Base-by-base conservation (phyloP, 2,329 filamentous ascomycete genomes). In the Microsporum ferrugineum region DNA sequence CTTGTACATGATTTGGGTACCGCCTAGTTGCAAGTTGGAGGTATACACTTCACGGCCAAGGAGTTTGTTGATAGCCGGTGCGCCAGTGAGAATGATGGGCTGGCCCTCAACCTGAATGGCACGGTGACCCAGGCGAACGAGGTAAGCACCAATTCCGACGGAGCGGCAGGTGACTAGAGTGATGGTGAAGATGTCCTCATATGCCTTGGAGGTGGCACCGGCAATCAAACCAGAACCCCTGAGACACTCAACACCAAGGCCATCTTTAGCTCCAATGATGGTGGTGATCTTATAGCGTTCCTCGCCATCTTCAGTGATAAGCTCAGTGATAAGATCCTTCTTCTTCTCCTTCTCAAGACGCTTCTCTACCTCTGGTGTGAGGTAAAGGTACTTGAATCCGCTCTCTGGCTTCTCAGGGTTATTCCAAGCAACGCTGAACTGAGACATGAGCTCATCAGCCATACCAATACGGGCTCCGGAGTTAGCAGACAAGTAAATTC, bases 1-100 rank as follows among this genome's bases (percentile, higher is more conserved):
- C 79, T 89, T 91, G 85, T 99, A 97, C 94, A 99, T 99, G 83
- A 99, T 99, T 78, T 99, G 94, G n/a, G 94, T 99, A 69, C 94
- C 94, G 85, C 94, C 94, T 66, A 99, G 89, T 81, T 99, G 94
- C 72, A 99, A 79, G 83, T 99, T 99, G 63, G 94, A 97, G 29
- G 94, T 96, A 80, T 99, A 99, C 34, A 99, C 92, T 77, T 99
- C 94, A 68, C 95, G 91, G 71, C 94, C 94, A 63, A 99, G 85
- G 70, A 99, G 82, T 80, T 97, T 99, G 85, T 99, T 99, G 75
- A 99, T 88, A 63, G 94, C 94, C 66, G 90, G 89, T 57, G 94
- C 94, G 83, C 94, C 94, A 70, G 94, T 99, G 65, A 99, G 84
- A 71, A 99, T 99, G 75, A 99, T 99, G 43, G 94, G 94, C 78